phyloP scores from a whole-genome alignment of 306 rosid genomes.

The Cercis canadensis region DNA sequence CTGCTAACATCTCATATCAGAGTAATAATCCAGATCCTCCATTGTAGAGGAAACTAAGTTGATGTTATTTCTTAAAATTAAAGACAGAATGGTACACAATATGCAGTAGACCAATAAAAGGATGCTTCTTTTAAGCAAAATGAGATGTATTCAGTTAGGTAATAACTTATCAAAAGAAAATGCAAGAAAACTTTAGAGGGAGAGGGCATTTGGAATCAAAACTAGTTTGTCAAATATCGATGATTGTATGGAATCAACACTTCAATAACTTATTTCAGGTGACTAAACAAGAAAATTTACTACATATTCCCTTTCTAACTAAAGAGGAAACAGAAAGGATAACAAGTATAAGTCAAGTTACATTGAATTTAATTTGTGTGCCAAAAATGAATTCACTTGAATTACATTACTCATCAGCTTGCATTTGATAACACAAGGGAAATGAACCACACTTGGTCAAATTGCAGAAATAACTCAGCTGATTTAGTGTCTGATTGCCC shows the following conservation, averaged over 20 bases:
- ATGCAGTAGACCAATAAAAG: neutral
- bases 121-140: too few species aligned
- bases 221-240: neutral
- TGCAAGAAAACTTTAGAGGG: neutral
- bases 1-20: neutral
- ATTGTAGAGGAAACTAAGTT: too few species aligned
- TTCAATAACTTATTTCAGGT: neutral
- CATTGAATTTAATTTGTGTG: neutral
- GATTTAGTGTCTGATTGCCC: neutral
- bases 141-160: too few species aligned
- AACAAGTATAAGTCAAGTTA: neutral
- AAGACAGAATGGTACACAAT: neutral
- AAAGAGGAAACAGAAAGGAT: neutral
- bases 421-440: neutral
- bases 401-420: too few species aligned
- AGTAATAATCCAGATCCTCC: too few species aligned
- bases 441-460: neutral
- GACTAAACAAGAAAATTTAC: constrained; percentile 6
- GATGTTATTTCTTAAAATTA: neutral
- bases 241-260: neutral
- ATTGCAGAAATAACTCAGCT: neutral
- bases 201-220: neutral
- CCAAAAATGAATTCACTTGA: neutral
- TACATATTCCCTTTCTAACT: neutral
- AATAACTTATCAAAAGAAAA: too few species aligned